These are phyloP conservation scores for Beta lomatogona DNA, from an alignment of 179 eudicot species.

Conservation along the genomic window DNA sequence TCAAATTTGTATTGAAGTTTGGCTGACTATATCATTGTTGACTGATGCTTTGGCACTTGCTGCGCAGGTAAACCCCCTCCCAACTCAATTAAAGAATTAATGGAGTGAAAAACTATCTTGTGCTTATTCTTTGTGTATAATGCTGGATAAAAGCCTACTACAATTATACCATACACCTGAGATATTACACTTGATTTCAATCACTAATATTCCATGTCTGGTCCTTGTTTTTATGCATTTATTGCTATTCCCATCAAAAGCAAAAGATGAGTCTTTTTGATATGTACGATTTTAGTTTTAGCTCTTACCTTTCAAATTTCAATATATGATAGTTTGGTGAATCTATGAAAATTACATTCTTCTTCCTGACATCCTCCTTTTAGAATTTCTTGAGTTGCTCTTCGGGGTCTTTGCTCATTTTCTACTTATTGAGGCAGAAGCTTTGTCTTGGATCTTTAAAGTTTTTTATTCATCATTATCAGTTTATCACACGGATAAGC, in stretches of 20 bases:
- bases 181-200: not conserved
- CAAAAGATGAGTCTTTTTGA: not conserved
- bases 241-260: not conserved
- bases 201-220: not conserved
- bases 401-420: conserved; percentile 1
- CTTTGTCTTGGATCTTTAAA: not conserved
- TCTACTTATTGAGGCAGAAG: not conserved
- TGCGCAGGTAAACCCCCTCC: conserved; percentile 61
- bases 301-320: not conserved
- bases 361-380: not conserved
- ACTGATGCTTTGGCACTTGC: conserved; percentile 96
- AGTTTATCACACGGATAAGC: not conserved
- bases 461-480: not conserved
- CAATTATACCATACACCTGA: not conserved
- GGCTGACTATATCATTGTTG: conserved; percentile 91
- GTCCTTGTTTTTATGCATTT: not conserved
- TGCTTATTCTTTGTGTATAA: not conserved
- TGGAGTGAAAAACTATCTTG: not conserved
- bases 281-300: not conserved
- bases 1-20: conserved; percentile 81
- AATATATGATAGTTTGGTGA: not conserved
- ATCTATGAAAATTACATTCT: not conserved
- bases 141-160: conserved; percentile 9
- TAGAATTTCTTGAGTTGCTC: not conserved
- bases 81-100: not conserved